These are phyloP conservation scores for Naumovozyma castellii DNA, from an alignment of 805 yeast species.

Conservation along the genomic window DNA sequence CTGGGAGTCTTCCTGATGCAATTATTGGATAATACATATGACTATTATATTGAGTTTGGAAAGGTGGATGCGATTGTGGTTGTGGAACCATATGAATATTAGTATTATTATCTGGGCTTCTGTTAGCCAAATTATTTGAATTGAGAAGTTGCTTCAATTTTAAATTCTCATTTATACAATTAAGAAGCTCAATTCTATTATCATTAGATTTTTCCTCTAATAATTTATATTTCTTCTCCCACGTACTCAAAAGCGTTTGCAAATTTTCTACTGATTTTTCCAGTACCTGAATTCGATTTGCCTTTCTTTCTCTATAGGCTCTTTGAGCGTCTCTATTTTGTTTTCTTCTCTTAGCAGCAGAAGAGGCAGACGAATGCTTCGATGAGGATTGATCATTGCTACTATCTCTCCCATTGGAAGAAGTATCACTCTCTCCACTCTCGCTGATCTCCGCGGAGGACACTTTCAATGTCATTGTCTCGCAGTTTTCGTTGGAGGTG, in stretches of 20 bases:
- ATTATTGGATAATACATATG: neutral
- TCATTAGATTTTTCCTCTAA: constrained; percentile 15
- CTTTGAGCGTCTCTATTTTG: constrained; percentile 90
- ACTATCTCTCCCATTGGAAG: neutral
- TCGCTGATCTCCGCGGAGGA: neutral
- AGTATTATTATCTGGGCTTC: too few species aligned
- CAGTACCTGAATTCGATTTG: constrained; percentile 71
- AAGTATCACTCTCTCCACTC: neutral
- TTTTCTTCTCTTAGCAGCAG: constrained; percentile 68
- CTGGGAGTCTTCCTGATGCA: too few species aligned
- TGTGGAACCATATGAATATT: neutral
- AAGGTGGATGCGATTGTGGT: neutral
- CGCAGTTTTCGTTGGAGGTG: too few species aligned
- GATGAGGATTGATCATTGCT: neutral
- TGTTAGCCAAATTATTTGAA: neutral
- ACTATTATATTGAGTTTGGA: neutral
- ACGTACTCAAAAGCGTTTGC: constrained; percentile 44
- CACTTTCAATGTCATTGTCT: too few species aligned
- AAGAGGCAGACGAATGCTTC: neutral
- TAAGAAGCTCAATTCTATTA: constrained; percentile 50
- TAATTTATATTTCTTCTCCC: constrained; percentile 44
- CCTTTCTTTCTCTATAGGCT: constrained; percentile 81
- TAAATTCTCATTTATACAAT: neutral
- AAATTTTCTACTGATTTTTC: constrained; percentile 37
- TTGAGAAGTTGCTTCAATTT: neutral